Conservation (phyloP, 139 green algal species). For the Coccomyxa sp. region DNA sequence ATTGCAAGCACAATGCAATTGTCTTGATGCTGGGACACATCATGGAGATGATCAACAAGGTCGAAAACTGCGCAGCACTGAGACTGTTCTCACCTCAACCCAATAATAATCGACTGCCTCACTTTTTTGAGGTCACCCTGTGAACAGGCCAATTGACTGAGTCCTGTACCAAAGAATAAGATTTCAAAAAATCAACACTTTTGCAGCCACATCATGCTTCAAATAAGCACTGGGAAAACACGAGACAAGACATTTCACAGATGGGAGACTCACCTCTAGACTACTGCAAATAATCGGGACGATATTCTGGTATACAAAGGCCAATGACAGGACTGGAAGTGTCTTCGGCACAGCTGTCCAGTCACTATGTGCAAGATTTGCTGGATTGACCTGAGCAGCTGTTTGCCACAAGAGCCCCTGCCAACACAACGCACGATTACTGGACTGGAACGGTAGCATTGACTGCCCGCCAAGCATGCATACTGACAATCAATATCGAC, state of each 20-base stretch:
- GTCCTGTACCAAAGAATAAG: background rate
- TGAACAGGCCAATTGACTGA: conserved; percentile 7
- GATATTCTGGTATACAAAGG: conserved; percentile 78
- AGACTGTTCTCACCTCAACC: conserved; percentile 13
- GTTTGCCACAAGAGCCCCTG: conserved; percentile 44
- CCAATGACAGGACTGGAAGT: conserved; percentile 65
- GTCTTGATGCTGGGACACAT: too few species aligned
- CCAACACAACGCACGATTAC: background rate
- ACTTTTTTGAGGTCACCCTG: conserved; percentile 58
- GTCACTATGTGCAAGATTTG: conserved; percentile 35
- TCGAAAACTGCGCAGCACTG: too few species aligned
- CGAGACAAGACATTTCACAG: background rate
- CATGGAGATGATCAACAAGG: too few species aligned
- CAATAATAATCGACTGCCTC: conserved; percentile 41
- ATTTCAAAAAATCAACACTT: background rate
- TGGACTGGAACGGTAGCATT: background rate
- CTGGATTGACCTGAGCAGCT: conserved; percentile 19
- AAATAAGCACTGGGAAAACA: background rate
- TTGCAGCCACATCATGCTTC: background rate
- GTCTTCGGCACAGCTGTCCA: conserved; percentile 53
- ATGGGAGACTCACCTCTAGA: conserved; percentile 15
- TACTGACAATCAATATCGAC: background rate
- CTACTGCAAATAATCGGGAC: conserved; percentile 37
- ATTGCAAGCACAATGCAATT: too few species aligned
- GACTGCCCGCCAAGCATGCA: background rate